Conservation (phyloP, 2,329 filamentous ascomycete genomes). For the Colletotrichum viniferum region DNA sequence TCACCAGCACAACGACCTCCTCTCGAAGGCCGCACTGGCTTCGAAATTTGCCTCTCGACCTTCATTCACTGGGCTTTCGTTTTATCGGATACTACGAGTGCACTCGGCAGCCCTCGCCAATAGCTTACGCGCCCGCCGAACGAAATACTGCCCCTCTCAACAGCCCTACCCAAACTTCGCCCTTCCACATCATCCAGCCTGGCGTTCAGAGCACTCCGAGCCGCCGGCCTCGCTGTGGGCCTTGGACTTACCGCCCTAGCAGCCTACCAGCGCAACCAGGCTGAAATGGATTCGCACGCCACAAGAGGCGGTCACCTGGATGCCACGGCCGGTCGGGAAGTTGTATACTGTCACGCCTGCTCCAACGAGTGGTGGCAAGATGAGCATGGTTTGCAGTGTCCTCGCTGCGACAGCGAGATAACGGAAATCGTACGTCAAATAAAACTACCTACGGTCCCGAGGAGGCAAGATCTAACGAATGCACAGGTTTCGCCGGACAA, state of each 20-base stretch:
- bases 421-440: slow-evolving; percentile 78
- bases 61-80: neutral
- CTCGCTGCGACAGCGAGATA: slow-evolving; percentile 77
- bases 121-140: neutral
- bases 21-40: neutral
- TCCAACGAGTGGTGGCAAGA: slow-evolving; percentile 80
- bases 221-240: slow-evolving; percentile 60
- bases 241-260: slow-evolving; percentile 63
- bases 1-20: neutral
- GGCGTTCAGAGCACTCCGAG: slow-evolving; percentile 61
- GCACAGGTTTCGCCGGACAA: slow-evolving; percentile 58
- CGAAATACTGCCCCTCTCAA: neutral
- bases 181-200: slow-evolving; percentile 41
- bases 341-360: slow-evolving; percentile 88
- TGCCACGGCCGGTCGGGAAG: slow-evolving; percentile 61
- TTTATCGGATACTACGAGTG: neutral
- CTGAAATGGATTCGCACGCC: slow-evolving; percentile 40
- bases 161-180: neutral
- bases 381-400: slow-evolving; percentile 72
- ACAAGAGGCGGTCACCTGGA: slow-evolving; percentile 47
- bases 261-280: slow-evolving; percentile 55
- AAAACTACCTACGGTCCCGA: neutral
- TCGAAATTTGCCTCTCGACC: neutral
- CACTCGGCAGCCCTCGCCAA: neutral
- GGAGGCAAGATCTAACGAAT: slow-evolving; percentile 25